Conservation (phyloP, 2,329 filamentous ascomycete species). For the Venturia aucupariae region DNA sequence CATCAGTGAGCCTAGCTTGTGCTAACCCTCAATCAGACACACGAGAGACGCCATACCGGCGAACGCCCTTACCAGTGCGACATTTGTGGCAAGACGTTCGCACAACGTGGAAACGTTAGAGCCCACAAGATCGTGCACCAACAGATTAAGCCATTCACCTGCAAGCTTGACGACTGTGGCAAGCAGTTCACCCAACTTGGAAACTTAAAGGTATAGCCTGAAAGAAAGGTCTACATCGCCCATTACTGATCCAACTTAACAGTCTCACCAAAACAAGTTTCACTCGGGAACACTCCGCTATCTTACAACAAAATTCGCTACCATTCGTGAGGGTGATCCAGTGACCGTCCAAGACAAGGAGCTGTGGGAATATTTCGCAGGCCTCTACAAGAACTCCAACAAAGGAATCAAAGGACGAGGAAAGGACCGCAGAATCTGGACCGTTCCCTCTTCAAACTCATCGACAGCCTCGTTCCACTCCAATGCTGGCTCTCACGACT, state of each 20-base stretch:
- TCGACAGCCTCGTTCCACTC: slow-evolving; percentile 12
- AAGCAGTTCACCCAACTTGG: slow-evolving; percentile 87
- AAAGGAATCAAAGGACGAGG: slow-evolving; percentile 96
- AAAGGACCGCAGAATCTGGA: slow-evolving; percentile 62
- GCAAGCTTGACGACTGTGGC: slow-evolving; percentile 71
- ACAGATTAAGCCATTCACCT: slow-evolving; percentile 68
- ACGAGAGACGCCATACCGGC: slow-evolving; percentile 78
- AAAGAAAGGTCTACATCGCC: slow-evolving; percentile 16
- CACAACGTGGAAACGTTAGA: slow-evolving; percentile 75
- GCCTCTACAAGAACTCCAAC: slow-evolving; percentile 95
- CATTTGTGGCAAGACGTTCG: slow-evolving; percentile 71
- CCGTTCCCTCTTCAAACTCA: slow-evolving; percentile 15
- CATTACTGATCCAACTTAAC: neutral
- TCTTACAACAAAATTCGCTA: slow-evolving; percentile 62
- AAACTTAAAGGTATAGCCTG: slow-evolving; percentile 67
- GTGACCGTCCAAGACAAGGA: slow-evolving; percentile 63
- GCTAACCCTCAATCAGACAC: slow-evolving; percentile 48
- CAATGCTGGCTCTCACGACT: neutral
- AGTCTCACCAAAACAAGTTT: slow-evolving; percentile 93
- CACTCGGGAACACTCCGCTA: slow-evolving; percentile 64
- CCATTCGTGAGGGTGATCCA: slow-evolving; percentile 49
- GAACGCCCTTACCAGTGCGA: slow-evolving; percentile 77
- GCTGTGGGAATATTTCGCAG: slow-evolving; percentile 74
- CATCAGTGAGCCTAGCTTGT: neutral
- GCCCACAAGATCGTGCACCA: slow-evolving; percentile 77